Percentiles rank a stretch among this genome's conserved stretches.
These are phyloP conservation scores for Epicoccum nigrum DNA, from an alignment of 2,329 filamentous ascomycete genomes.

Conservation along the genomic window DNA sequence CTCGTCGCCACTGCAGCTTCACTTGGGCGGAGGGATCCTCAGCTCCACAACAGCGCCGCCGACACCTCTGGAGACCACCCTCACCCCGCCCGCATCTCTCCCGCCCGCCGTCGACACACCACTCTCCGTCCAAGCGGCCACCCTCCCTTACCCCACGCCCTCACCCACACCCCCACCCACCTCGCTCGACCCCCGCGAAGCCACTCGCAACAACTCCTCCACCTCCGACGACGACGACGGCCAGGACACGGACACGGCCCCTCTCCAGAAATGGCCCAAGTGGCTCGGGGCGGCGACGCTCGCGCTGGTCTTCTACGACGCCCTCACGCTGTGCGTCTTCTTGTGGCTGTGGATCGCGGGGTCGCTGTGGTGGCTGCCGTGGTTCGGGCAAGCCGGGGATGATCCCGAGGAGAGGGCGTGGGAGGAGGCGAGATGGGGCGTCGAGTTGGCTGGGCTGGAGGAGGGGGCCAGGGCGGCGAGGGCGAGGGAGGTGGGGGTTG, in stretches of 20 bases:
- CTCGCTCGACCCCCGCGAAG: background rate
- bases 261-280: too few relatives aligned
- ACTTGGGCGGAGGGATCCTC: too few relatives aligned
- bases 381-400: too few relatives aligned
- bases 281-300: conserved; percentile 18
- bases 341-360: conserved; percentile 22
- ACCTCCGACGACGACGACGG: background rate
- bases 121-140: too few relatives aligned
- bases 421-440: background rate
- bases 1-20: too few relatives aligned
- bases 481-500: conserved; percentile 15
- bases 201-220: too few relatives aligned
- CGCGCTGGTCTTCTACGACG: conserved; percentile 29
- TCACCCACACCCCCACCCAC: too few relatives aligned
- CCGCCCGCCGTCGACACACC: background rate
- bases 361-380: conserved; percentile 9
- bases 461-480: too few relatives aligned
- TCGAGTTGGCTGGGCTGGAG: background rate
- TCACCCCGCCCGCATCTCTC: background rate
- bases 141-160: background rate
- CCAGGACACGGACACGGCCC: background rate
- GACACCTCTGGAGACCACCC: too few relatives aligned
- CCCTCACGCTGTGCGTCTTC: conserved; percentile 16
- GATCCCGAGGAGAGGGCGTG: background rate
- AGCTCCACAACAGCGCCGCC: too few relatives aligned